phyloP scores from a whole-genome alignment of 108 stramenopile species.

The Nitzschia sp. region DNA sequence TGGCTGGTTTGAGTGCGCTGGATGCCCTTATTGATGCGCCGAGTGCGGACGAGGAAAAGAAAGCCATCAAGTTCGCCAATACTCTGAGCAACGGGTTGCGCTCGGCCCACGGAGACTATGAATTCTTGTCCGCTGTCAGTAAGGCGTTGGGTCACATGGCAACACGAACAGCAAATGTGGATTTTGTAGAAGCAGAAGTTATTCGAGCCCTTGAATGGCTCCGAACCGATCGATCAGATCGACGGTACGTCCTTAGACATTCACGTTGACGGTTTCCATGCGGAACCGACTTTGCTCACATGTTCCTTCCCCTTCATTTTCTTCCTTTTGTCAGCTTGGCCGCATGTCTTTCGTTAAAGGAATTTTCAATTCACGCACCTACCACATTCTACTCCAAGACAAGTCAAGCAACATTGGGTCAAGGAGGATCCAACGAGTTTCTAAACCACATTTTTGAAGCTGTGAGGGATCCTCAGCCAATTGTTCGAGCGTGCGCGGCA shows the following conservation, averaged over 20 bases:
- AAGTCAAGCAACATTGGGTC: slow-evolving; percentile 53
- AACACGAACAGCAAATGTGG: slow-evolving; percentile 68
- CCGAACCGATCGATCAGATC: slow-evolving; percentile 69
- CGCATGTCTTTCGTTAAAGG: slow-evolving; percentile 83
- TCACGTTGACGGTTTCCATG: not conserved
- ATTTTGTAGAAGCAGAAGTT: slow-evolving; percentile 93
- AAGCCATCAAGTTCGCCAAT: slow-evolving; percentile 92
- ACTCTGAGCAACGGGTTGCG: slow-evolving; percentile 77
- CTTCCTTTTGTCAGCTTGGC: slow-evolving; percentile 72
- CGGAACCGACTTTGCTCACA: not conserved
- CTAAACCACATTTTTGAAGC: slow-evolving; percentile 85
- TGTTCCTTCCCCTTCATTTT: not conserved
- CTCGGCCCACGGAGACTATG: slow-evolving; percentile 67
- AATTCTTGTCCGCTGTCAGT: slow-evolving; percentile 80
- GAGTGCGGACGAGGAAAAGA: slow-evolving; percentile 86
- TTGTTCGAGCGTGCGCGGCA: slow-evolving; percentile 91
- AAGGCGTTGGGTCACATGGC: slow-evolving; percentile 93
- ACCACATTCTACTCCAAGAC: slow-evolving; percentile 90
- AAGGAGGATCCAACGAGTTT: slow-evolving; percentile 82
- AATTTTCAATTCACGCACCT: slow-evolving; percentile 90
- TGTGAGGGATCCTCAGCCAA: slow-evolving; percentile 80
- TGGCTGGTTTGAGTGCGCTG: slow-evolving; percentile 84
- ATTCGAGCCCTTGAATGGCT: slow-evolving; percentile 93
- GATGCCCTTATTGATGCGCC: slow-evolving; percentile 83
- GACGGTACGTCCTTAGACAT: slow-evolving; percentile 41